Conservation (phyloP, 306 rosid genomes). For the Myrica gale region DNA sequence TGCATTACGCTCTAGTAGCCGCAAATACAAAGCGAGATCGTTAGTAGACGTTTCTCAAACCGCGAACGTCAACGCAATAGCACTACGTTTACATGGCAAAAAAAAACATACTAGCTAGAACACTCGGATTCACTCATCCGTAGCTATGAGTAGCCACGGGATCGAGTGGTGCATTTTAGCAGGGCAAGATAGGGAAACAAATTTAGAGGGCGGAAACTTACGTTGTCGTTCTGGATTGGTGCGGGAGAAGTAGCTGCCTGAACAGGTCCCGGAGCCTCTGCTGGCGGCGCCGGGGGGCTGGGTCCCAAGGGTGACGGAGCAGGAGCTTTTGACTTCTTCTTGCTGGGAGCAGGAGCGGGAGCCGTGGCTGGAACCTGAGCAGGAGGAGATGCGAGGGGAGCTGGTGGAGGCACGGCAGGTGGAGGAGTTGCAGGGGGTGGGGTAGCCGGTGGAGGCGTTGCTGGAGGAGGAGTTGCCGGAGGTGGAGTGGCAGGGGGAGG, state of each 20-base stretch:
- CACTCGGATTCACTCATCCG: not conserved
- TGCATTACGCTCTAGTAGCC: too few species aligned
- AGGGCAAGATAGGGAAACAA: not conserved
- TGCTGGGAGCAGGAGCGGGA: constrained; percentile 55
- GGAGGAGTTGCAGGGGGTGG: constrained; percentile 31
- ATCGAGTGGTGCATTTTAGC: not conserved
- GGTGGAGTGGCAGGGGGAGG: constrained; percentile 43
- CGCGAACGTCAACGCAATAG: too few species aligned
- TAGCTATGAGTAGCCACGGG: too few species aligned
- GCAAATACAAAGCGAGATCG: too few species aligned
- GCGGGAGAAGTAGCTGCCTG: constrained; percentile 33
- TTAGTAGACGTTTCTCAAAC: too few species aligned
- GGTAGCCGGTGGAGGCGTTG: constrained; percentile 49
- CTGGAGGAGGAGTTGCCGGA: constrained; percentile 53
- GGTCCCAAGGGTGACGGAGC: constrained; percentile 49
- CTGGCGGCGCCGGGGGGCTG: constrained; percentile 44
- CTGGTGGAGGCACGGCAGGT: constrained; percentile 39
- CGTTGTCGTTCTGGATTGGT: constrained; percentile 48
- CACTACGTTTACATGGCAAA: too few species aligned
- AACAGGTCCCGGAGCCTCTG: constrained; percentile 65
- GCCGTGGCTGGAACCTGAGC: constrained; percentile 32
- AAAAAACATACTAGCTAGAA: not conserved
- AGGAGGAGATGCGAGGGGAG: constrained; percentile 52
- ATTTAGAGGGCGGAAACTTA: constrained; percentile 13
- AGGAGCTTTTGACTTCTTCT: constrained; percentile 39